A percentile compares a stretch with the other conserved stretches of the same genome.
Conservation (phyloP, 2,329 filamentous ascomycete species). For the Lasiodiplodia citricola region DNA sequence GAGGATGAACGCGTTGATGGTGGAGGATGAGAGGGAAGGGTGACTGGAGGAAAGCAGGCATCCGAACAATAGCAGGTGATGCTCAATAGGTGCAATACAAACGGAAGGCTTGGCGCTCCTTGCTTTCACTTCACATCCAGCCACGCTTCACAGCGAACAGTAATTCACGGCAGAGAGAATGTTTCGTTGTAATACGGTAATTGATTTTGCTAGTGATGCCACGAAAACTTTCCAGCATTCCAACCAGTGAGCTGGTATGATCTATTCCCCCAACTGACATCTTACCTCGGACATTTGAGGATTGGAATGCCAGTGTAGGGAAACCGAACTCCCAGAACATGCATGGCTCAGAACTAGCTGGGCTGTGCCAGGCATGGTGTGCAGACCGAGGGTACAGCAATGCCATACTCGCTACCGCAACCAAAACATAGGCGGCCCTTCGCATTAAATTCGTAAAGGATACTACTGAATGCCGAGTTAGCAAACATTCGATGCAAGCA, state of each 20-base stretch:
- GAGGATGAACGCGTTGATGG: not conserved
- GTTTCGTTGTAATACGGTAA: not conserved
- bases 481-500: not conserved
- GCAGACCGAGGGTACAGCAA: not conserved
- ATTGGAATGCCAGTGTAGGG: not conserved
- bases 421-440: not conserved
- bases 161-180: not conserved
- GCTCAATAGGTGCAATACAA: not conserved
- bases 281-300: not conserved
- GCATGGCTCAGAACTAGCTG: too few relatives aligned
- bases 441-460: not conserved
- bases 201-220: not conserved
- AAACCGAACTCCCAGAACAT: not conserved
- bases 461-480: constrained; percentile 4
- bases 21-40: not conserved
- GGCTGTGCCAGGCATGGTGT: too few relatives aligned
- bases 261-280: not conserved
- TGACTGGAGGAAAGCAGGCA: not conserved
- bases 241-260: not conserved
- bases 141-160: not conserved
- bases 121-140: not conserved
- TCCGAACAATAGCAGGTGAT: not conserved
- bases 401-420: not conserved
- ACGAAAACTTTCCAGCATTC: not conserved
- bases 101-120: not conserved